Conservation (phyloP, 306 rosid genomes). For the Chamaecrista fasciculata region DNA sequence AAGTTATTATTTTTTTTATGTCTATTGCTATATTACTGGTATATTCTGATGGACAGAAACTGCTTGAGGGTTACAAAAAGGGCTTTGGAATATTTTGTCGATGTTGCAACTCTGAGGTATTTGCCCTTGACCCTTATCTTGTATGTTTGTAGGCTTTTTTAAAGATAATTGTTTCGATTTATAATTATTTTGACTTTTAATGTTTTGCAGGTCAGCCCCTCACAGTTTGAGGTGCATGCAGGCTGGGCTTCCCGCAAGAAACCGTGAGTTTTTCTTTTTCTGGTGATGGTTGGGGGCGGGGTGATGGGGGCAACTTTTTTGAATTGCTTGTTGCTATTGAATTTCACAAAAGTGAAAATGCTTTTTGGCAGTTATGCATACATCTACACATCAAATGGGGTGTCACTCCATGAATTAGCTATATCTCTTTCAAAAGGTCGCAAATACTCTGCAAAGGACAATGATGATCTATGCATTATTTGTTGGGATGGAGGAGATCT, state of each 20-base stretch:
- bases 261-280: conserved; percentile 66
- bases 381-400: conserved; percentile 92
- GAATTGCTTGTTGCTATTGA: conserved; percentile 10
- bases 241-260: conserved; percentile 96
- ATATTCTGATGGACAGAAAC: conserved; percentile 58
- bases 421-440: conserved; percentile 86
- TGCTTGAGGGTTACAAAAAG: conserved; percentile 90
- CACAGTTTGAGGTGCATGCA: conserved; percentile 95
- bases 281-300: not conserved
- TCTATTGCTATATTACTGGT: conserved; percentile 26
- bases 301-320: too few species aligned
- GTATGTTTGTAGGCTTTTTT: conserved; percentile 7
- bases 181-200: conserved; percentile 28
- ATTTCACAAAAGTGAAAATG: conserved; percentile 33
- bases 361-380: conserved; percentile 80
- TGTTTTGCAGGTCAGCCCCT: conserved; percentile 87
- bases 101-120: conserved; percentile 89
- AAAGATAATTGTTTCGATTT: conserved; percentile 16
- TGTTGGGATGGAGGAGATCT: conserved; percentile 97
- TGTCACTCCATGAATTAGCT: conserved; percentile 91
- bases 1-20: conserved; percentile 27
- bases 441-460: conserved; percentile 73
- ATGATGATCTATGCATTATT: conserved; percentile 87
- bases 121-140: conserved; percentile 32
- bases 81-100: conserved; percentile 82